Conservation (phyloP, 371 early-diverging fungal species). For the Mucor circinelloides region DNA sequence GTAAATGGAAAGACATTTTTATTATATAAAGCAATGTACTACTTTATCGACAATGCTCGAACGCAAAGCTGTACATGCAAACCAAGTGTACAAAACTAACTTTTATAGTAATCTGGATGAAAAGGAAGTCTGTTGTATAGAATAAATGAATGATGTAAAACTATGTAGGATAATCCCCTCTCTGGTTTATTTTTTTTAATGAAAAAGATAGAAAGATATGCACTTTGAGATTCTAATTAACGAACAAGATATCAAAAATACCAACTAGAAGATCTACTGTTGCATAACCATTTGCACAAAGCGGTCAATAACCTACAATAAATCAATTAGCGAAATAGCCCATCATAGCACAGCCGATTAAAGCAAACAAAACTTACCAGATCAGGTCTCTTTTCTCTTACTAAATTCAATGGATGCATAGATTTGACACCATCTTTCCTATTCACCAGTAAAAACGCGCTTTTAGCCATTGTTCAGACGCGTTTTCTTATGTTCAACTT, state of each 20-base stretch:
- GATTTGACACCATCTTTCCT: conserved; percentile 20
- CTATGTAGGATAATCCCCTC: neutral
- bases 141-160: neutral
- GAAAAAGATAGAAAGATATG: neutral
- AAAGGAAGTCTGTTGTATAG: no score
- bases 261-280: neutral
- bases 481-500: neutral
- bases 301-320: conserved; percentile 7
- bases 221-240: neutral
- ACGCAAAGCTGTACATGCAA: no score
- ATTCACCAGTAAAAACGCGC: neutral
- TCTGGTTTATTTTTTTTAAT: neutral
- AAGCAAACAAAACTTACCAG: conserved; percentile 4
- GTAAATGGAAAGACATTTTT: no score
- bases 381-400: conserved; percentile 21
- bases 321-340: neutral
- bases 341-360: neutral
- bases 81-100: no score
- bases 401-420: conserved; percentile 10
- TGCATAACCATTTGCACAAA: neutral
- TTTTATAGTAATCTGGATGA: no score
- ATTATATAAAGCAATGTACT: no score
- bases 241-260: neutral
- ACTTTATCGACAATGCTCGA: no score
- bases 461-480: neutral